Evolutionary conservation across 768 basidiomycete species (phyloP).

Genomic region (Xanthoconium stramineum): DNA sequence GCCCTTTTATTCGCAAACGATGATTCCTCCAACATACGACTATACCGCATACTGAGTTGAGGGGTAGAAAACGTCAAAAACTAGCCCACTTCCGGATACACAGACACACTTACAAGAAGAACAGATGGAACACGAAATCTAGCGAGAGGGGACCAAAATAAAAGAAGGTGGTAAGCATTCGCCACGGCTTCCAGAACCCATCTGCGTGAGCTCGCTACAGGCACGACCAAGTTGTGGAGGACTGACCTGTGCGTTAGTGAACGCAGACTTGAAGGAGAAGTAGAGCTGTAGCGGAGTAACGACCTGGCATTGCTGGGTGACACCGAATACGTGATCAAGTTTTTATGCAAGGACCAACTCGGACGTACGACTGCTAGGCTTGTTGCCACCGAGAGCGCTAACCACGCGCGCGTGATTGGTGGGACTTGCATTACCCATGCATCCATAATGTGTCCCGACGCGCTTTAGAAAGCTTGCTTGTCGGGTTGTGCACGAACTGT

Average conservation of each 20-base stretch:
- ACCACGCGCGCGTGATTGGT: slow-evolving; percentile 86
- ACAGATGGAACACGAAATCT: slow-evolving; percentile 95
- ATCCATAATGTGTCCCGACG: slow-evolving; percentile 54
- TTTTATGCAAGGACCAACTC: neutral
- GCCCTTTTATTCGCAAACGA: slow-evolving; percentile 88
- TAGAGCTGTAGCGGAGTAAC: slow-evolving; percentile 90
- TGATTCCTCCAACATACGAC: slow-evolving; percentile 94
- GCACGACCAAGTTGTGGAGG: neutral
- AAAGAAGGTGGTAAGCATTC: slow-evolving; percentile 86
- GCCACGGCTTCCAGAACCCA: slow-evolving; percentile 63
- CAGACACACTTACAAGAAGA: slow-evolving; percentile 82
- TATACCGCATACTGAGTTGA: slow-evolving; percentile 85
- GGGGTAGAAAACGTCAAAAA: neutral
- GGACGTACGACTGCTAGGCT: slow-evolving; percentile 83
- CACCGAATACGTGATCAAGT: slow-evolving; percentile 3
- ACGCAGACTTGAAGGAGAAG: slow-evolving; percentile 84
- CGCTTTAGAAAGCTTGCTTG: neutral
- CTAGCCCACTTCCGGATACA: neutral
- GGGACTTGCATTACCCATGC: slow-evolving; percentile 91
- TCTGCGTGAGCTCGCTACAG: slow-evolving; percentile 9
- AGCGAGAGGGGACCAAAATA: slow-evolving; percentile 93
- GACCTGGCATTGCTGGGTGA: slow-evolving; percentile 80
- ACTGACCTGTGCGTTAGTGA: slow-evolving; percentile 69
- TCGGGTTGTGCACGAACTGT: too few species aligned
- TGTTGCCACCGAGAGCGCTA: slow-evolving; percentile 70